phyloP scores from a whole-genome alignment of 148 eudicot species.

The Cornus controversa region DNA sequence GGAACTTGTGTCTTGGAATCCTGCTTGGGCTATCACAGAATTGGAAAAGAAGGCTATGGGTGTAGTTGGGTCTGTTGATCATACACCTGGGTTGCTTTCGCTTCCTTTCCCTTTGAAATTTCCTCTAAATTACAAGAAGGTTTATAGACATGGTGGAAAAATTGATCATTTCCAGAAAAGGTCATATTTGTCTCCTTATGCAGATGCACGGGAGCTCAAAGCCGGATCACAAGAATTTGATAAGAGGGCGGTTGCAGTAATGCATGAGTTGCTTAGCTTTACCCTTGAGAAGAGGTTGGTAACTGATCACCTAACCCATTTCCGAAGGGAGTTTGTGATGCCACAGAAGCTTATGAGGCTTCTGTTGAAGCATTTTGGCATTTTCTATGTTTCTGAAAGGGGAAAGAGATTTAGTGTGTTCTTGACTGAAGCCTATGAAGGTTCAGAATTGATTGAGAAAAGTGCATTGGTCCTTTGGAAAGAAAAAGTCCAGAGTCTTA shows the following conservation, averaged over 20 bases:
- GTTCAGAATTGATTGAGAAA: slow-evolving; percentile 75
- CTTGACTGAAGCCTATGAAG: slow-evolving; percentile 85
- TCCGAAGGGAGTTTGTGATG: slow-evolving; percentile 79
- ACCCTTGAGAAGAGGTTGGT: slow-evolving; percentile 85
- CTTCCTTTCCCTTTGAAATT: slow-evolving; percentile 79
- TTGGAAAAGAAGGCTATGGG: slow-evolving; percentile 56
- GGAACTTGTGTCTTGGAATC: slow-evolving; percentile 80
- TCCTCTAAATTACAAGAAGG: slow-evolving; percentile 60
- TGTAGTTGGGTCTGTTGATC: slow-evolving; percentile 26
- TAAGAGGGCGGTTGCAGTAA: slow-evolving; percentile 84
- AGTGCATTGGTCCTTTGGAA: slow-evolving; percentile 80
- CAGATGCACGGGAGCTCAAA: slow-evolving; percentile 63
- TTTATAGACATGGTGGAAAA: slow-evolving; percentile 60
- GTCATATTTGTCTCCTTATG: slow-evolving; percentile 82
- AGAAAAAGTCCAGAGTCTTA: slow-evolving; percentile 67
- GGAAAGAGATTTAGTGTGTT: slow-evolving; percentile 92
- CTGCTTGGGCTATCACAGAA: slow-evolving; percentile 81
- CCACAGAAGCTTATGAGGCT: slow-evolving; percentile 97
- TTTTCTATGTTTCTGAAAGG: slow-evolving; percentile 95
- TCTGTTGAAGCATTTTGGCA: slow-evolving; percentile 84
- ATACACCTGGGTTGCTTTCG: slow-evolving; percentile 55
- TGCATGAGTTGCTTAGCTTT: slow-evolving; percentile 94
- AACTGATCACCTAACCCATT: slow-evolving; percentile 90
- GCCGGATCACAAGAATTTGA: slow-evolving; percentile 82
- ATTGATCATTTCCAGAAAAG: slow-evolving; percentile 74